phyloP scores from a whole-genome alignment of 306 rosid genomes.

The Morella rubra region DNA sequence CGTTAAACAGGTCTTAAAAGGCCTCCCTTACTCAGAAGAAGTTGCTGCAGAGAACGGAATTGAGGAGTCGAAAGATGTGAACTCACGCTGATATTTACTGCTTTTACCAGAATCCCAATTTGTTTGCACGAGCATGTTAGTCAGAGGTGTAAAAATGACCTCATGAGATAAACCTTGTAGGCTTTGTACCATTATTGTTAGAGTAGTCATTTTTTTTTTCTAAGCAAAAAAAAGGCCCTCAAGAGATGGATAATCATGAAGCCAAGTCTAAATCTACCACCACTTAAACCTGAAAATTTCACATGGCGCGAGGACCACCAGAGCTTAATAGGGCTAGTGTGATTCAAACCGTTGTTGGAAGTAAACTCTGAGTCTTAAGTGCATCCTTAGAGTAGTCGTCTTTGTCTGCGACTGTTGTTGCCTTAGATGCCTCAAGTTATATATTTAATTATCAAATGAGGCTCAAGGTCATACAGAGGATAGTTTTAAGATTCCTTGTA shows the following conservation, averaged over 20 bases:
- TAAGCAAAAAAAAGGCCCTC: too few species aligned
- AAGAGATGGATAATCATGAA: too few species aligned
- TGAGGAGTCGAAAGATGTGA: constrained; percentile 21
- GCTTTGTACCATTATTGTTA: neutral
- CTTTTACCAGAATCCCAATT: neutral
- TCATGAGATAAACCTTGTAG: neutral
- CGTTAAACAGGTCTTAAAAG: constrained; percentile 51
- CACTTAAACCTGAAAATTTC: too few species aligned
- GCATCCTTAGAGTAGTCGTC: neutral
- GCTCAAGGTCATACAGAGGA: neutral
- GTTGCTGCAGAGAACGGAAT: constrained; percentile 15
- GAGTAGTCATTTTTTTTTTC: neutral
- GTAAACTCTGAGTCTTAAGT: too few species aligned
- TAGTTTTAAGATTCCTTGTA: neutral
- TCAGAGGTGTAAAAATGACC: neutral
- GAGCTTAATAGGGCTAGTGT: too few species aligned
- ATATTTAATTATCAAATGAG: neutral
- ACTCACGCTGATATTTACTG: constrained; percentile 23
- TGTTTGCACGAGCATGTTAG: neutral
- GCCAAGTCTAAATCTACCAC: too few species aligned
- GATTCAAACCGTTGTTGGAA: too few species aligned
- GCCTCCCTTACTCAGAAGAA: constrained; percentile 49
- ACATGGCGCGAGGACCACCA: too few species aligned
- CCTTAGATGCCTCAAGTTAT: neutral
- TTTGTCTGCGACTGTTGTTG: neutral